Percentiles rank a stretch among this genome's conserved stretches.
Evolutionary conservation across 192 early-diverging fungal species (phyloP).

Genomic region (Coemansia sp.): DNA sequence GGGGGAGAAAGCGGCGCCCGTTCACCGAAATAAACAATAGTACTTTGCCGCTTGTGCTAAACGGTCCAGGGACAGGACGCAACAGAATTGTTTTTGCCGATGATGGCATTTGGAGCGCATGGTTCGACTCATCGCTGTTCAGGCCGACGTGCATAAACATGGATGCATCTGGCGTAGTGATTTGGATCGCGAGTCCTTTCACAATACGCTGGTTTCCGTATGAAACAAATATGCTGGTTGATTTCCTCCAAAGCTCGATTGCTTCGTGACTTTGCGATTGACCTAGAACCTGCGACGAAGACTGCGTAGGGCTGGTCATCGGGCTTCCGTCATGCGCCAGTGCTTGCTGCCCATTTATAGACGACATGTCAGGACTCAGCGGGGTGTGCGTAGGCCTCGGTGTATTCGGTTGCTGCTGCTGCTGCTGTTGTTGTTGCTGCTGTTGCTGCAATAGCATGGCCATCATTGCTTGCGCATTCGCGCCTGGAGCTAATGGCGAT

Average conservation of each 20-base stretch:
- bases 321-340: neutral
- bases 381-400: conserved; percentile 38
- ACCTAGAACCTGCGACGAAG: neutral
- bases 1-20: conserved; percentile 33
- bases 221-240: conserved; percentile 41
- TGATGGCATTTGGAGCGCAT: conserved; percentile 33
- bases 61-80: conserved; percentile 48
- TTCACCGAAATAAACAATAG: conserved; percentile 33
- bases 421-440: conserved; percentile 32
- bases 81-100: conserved; percentile 25
- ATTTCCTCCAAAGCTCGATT: conserved; percentile 44
- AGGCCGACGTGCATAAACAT: conserved; percentile 50
- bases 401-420: conserved; percentile 25
- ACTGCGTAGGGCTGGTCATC: neutral
- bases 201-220: conserved; percentile 45
- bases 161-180: conserved; percentile 41
- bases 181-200: conserved; percentile 31
- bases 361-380: conserved; percentile 25
- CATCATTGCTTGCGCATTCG: conserved; percentile 51
- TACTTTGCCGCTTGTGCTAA: conserved; percentile 24
- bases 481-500: conserved; percentile 22
- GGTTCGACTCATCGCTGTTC: conserved; percentile 23
- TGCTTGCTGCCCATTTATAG: conserved; percentile 11
- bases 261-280: conserved; percentile 36
- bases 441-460: conserved; percentile 47